phyloP scores from a whole-genome alignment of 2,329 filamentous ascomycete genomes.

The Tolypocladium cylindrosporum region DNA sequence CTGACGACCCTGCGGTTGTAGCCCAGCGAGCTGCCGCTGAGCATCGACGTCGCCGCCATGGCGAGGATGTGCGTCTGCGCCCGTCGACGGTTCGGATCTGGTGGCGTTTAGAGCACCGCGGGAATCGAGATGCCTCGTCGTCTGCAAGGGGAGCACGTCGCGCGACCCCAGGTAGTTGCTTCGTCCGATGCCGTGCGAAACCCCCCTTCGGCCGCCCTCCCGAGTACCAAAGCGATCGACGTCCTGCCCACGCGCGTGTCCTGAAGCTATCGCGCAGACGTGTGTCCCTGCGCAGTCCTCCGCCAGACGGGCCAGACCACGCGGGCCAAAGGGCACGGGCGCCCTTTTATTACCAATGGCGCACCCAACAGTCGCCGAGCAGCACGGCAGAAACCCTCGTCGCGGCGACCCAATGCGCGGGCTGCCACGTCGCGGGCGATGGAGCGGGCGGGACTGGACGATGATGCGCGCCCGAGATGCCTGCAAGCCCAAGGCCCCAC shows the following conservation, averaged over 20 bases:
- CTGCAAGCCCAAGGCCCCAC: background rate
- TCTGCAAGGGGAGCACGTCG: background rate
- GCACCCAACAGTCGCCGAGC: background rate
- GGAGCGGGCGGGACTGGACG: background rate
- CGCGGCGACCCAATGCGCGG: background rate
- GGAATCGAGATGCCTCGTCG: background rate
- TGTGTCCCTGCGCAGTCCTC: background rate
- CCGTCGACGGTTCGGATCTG: background rate
- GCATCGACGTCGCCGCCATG: slow-evolving; percentile 4
- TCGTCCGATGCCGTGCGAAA: background rate
- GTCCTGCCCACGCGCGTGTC: background rate
- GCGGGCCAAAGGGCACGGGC: background rate
- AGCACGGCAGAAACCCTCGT: background rate
- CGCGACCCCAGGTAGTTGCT: background rate
- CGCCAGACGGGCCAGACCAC: background rate
- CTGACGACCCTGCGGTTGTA: slow-evolving; percentile 32
- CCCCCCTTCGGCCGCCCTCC: background rate
- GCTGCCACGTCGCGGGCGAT: background rate
- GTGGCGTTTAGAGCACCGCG: background rate
- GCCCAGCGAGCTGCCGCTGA: slow-evolving; percentile 28
- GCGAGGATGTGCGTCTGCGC: background rate
- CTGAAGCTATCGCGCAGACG: background rate
- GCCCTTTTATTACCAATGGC: background rate
- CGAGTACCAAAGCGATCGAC: background rate
- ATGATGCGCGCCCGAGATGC: background rate